A percentile compares a stretch with the other conserved stretches of the same genome.
These are phyloP conservation scores for Agrocybe pediades DNA, from an alignment of 768 basidiomycete genomes.

Conservation along the genomic window DNA sequence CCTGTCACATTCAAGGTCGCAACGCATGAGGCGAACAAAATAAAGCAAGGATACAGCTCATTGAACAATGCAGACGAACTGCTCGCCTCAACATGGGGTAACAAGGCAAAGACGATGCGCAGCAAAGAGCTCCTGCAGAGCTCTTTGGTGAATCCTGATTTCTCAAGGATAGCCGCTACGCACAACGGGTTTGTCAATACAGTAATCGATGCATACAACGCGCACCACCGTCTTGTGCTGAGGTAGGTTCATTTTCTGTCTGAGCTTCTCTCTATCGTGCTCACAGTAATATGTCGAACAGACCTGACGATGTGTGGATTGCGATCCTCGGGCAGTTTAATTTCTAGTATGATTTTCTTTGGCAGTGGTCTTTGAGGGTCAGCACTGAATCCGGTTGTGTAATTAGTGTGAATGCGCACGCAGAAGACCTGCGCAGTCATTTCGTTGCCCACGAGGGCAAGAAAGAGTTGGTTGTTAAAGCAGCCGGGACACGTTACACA, in stretches of 20 bases:
- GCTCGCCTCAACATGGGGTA: conserved; percentile 1
- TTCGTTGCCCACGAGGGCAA: conserved; percentile 32
- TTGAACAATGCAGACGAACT: neutral
- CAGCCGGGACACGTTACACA: conserved; percentile 13
- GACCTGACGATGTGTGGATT: conserved; percentile 50
- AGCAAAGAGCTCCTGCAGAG: conserved; percentile 3
- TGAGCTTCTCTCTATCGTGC: too few species aligned
- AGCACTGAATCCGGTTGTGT: neutral
- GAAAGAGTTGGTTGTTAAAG: conserved; percentile 28
- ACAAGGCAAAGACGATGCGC: neutral
- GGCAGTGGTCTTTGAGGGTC: too few species aligned
- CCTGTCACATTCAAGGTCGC: conserved; percentile 6
- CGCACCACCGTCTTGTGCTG: conserved; percentile 15
- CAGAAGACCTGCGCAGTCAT: conserved; percentile 30
- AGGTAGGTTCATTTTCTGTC: neutral
- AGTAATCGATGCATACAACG: conserved; percentile 13
- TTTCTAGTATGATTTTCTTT: conserved; percentile 24
- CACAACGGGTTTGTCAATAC: conserved; percentile 17
- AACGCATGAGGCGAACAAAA: neutral
- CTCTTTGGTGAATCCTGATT: neutral
- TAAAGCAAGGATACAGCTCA: neutral
- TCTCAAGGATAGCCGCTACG: neutral
- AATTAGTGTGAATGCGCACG: conserved; percentile 31
- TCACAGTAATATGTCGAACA: neutral
- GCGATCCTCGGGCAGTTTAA: conserved; percentile 37